A percentile compares a stretch with the other conserved stretches of the same genome.
Conservation (phyloP, 2,329 filamentous ascomycete species). For the Parasarocladium wereldwijsianum region DNA sequence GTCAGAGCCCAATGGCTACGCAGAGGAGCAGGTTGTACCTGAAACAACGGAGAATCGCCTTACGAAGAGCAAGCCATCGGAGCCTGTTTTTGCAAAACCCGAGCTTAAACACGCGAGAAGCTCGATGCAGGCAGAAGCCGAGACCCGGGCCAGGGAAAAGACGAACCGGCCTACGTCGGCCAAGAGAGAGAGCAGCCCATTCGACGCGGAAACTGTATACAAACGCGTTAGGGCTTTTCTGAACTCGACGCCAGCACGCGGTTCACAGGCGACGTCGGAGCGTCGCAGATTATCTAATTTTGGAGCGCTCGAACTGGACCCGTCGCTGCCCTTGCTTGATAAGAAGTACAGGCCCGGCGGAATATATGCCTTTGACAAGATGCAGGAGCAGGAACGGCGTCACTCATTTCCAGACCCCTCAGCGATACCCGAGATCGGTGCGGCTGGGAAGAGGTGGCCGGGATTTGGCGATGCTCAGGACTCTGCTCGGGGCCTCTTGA, state of each 20-base stretch:
- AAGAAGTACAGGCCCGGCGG: conserved; percentile 45
- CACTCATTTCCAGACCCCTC: too few relatives aligned
- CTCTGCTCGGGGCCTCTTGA: conserved; percentile 11
- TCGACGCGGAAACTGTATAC: conserved; percentile 42
- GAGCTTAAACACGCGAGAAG: conserved; percentile 44
- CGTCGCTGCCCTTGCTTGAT: conserved; percentile 35
- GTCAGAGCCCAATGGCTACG: conserved; percentile 11
- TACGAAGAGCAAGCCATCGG: conserved; percentile 3
- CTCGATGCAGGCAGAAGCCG: conserved; percentile 27
- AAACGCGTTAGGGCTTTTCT: conserved; percentile 39
- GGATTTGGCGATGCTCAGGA: too few relatives aligned
- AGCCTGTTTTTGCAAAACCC: conserved; percentile 38
- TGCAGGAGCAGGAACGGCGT: background rate
- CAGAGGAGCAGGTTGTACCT: conserved; percentile 11
- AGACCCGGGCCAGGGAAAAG: conserved; percentile 15
- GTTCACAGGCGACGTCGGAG: background rate
- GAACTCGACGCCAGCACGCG: conserved; percentile 9
- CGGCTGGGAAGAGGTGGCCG: too few relatives aligned
- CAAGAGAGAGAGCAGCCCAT: conserved; percentile 42
- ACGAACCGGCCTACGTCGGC: conserved; percentile 13
- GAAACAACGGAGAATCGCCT: conserved; percentile 5
- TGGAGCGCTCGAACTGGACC: conserved; percentile 38
- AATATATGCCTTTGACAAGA: conserved; percentile 29
- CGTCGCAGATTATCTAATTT: conserved; percentile 29
- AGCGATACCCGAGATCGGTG: too few relatives aligned